A percentile compares a stretch with the other conserved stretches of the same genome.
Conservation (phyloP, 805 yeast species). For the Kluyveromyces nonfermentans region DNA sequence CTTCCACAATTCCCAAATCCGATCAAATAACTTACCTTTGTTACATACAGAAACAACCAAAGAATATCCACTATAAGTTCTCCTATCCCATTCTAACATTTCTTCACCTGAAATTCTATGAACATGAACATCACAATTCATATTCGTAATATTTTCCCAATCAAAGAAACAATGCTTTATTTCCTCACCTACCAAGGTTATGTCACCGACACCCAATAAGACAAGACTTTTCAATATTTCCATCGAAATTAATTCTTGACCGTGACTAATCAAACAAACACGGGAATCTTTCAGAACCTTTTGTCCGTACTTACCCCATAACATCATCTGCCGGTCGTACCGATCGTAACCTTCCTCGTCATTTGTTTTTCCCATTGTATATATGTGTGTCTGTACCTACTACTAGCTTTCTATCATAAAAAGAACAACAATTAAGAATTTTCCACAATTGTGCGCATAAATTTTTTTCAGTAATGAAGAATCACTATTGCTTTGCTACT, state of each 20-base stretch:
- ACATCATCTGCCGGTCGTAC: constrained; percentile 79
- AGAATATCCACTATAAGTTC: constrained; percentile 41
- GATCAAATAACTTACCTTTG: constrained; percentile 22
- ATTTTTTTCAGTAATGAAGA: too few relatives aligned
- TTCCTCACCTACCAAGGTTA: background rate
- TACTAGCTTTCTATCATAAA: too few relatives aligned
- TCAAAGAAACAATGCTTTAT: background rate
- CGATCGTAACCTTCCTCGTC: constrained; percentile 29
- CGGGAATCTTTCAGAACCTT: constrained; percentile 43
- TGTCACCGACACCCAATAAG: background rate
- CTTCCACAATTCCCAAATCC: background rate
- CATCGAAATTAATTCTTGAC: background rate
- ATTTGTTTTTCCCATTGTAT: background rate
- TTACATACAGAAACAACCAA: constrained; percentile 35
- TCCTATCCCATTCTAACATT: background rate
- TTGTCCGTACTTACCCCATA: constrained; percentile 84
- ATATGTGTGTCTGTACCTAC: too few relatives aligned
- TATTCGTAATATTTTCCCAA: constrained; percentile 4
- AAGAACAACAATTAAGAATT: too few relatives aligned
- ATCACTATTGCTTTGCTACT: too few relatives aligned
- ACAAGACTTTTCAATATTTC: constrained; percentile 1
- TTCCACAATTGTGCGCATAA: too few relatives aligned
- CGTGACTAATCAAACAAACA: constrained; percentile 42
- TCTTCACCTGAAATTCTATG: background rate
- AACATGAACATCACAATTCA: background rate